Base-by-base conservation (phyloP, 2,329 filamentous ascomycete species). In the Fusarium protoensiforme region DNA sequence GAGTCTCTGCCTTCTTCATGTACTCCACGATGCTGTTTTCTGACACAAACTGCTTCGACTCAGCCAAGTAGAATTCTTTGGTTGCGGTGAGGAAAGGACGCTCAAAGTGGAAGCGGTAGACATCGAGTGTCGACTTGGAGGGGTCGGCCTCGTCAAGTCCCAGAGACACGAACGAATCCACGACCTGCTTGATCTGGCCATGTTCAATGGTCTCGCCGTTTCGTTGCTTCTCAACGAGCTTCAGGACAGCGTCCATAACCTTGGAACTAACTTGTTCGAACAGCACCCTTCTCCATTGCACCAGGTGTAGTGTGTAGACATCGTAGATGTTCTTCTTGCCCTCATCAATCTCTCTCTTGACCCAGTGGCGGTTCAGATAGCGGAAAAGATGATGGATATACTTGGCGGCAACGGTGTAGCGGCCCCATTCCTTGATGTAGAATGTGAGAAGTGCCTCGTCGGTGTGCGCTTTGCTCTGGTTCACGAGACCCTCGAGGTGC, bases 1-100 rank as follows among this genome's bases (percentile, higher is more conserved):
- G 92, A 46, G 91, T 85, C 84, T 98, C 96, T 1, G 96, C 97
- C 89, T 99, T 99, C 87, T 98, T 98, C 96, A 99, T 98, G 84
- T 98, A 99, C 80, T 99, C 96, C 36, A 99, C 95, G 5, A 99
- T 95, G 72, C 93, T 97, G 81, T 99, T 99, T 82, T 98, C 96
- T 13, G 95, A 94, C 36, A 99, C 91, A 80, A 99, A 99, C 72
- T 95, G 93, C 78, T 94, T 94, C 22, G 96, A 98, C 82, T 99
- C 97, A 53, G 93, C 92, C 77, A 94, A 89, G 82, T 99, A 99
- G 84, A 98, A 99, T 33, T 88, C 85, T 77, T 90, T 91, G 11
- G 96, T 99, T 4, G 95, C 94, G 7, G 89, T 88, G 61, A 99
- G 88, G 88, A 98, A 99, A 0, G 97, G 96, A 78, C 90, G 91